Percentiles rank a stretch among this genome's conserved stretches.
phyloP scores from a whole-genome alignment of 2,329 filamentous ascomycete species.

The Fusarium sambucinum region DNA sequence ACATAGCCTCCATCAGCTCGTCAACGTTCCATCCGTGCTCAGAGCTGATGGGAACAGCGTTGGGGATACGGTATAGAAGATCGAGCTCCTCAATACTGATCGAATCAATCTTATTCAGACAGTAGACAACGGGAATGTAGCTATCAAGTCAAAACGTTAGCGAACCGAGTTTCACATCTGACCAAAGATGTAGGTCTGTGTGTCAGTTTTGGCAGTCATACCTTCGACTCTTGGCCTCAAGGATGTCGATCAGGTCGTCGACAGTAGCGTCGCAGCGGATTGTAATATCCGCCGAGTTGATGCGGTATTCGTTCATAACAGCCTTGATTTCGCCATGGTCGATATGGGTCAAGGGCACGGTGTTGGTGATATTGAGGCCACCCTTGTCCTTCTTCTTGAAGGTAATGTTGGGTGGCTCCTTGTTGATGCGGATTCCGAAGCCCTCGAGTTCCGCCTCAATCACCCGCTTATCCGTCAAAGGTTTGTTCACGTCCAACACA shows the following conservation, averaged over 20 bases:
- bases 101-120: constrained; percentile 98
- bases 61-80: constrained; percentile 94
- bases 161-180: constrained; percentile 10
- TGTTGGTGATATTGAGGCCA: constrained; percentile 95
- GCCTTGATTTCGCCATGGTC: constrained; percentile 97
- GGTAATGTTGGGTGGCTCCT: constrained; percentile 96
- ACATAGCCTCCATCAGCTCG: constrained; percentile 97
- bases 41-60: constrained; percentile 96
- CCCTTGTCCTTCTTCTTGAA: constrained; percentile 99
- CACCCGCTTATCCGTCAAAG: constrained; percentile 93
- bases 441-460: constrained; percentile 97
- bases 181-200: constrained; percentile 1
- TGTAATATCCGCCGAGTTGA: constrained; percentile 95
- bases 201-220: constrained; percentile 39
- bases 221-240: constrained; percentile 88
- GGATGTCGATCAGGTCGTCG: constrained; percentile 94
- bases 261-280: constrained; percentile 98
- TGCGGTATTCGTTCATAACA: constrained; percentile 96
- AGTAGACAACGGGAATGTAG: constrained; percentile 99
- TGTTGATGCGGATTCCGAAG: constrained; percentile 98
- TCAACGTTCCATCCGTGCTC: constrained; percentile 99
- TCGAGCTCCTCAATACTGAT: constrained; percentile 99
- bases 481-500: constrained; percentile 98
- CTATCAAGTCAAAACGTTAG: constrained; percentile 57
- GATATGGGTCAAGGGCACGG: constrained; percentile 90